Percentiles rank a stretch among this genome's conserved stretches.
Conservation (phyloP, 228 moss, liverwort and hornwort species). For the Sphagnum fallax region DNA sequence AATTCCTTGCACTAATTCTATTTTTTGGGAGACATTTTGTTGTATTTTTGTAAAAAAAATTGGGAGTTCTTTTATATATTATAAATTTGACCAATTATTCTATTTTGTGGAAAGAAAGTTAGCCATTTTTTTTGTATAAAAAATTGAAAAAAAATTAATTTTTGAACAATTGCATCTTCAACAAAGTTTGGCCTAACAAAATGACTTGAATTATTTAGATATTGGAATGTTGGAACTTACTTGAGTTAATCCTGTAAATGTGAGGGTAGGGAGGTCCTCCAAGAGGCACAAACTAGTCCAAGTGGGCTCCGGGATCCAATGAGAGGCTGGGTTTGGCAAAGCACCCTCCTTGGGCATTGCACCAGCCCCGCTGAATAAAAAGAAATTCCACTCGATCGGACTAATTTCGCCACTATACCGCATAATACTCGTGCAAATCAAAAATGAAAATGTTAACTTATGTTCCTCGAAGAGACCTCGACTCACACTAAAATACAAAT, state of each 20-base stretch:
- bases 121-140: neutral
- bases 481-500: slow-evolving; percentile 66
- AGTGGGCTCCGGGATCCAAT: slow-evolving; percentile 51
- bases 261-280: slow-evolving; percentile 44
- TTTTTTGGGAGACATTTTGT: too few species aligned
- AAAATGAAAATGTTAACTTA: slow-evolving; percentile 78
- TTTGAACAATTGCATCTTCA: neutral
- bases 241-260: slow-evolving; percentile 36
- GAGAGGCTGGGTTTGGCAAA: slow-evolving; percentile 34
- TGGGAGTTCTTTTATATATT: too few species aligned
- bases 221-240: slow-evolving; percentile 9
- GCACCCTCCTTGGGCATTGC: slow-evolving; percentile 45
- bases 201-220: neutral
- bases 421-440: slow-evolving; percentile 82
- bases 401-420: slow-evolving; percentile 30
- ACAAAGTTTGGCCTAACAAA: neutral
- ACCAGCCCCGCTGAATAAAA: slow-evolving; percentile 54
- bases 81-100: neutral
- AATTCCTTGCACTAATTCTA: too few species aligned
- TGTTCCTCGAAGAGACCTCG: slow-evolving; percentile 89
- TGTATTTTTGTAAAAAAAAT: too few species aligned
- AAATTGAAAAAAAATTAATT: neutral
- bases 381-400: slow-evolving; percentile 58
- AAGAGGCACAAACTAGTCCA: slow-evolving; percentile 64
- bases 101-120: neutral